These are phyloP conservation scores for Rosellinia necatrix DNA, from an alignment of 2,329 filamentous ascomycete species.

Conservation along the genomic window DNA sequence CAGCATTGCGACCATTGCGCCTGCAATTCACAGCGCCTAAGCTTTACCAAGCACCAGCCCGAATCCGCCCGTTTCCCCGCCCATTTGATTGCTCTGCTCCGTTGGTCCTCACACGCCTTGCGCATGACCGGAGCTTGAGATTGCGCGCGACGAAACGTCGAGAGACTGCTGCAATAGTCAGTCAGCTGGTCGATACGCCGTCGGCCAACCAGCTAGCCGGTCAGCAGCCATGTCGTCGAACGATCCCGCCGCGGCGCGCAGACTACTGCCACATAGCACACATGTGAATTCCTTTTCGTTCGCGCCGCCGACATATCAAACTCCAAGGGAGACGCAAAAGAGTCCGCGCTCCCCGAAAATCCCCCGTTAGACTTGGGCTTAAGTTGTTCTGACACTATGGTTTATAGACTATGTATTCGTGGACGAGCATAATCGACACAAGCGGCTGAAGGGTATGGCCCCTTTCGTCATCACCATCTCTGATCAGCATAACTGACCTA, in stretches of 20 bases:
- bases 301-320: slow-evolving; percentile 63
- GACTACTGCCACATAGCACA: slow-evolving; percentile 67
- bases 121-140: slow-evolving; percentile 23
- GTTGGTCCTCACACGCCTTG: not conserved
- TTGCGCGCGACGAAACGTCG: slow-evolving; percentile 25
- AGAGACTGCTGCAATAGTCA: slow-evolving; percentile 20
- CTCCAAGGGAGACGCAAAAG: slow-evolving; percentile 78
- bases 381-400: slow-evolving; percentile 26
- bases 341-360: slow-evolving; percentile 62
- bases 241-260: slow-evolving; percentile 63
- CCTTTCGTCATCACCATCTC: slow-evolving; percentile 4
- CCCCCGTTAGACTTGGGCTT: slow-evolving; percentile 5
- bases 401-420: slow-evolving; percentile 95
- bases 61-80: not conserved
- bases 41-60: not conserved
- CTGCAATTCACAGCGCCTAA: no score
- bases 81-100: not conserved
- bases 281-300: slow-evolving; percentile 79
- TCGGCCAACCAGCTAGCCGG: slow-evolving; percentile 36
- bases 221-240: slow-evolving; percentile 53
- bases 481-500: slow-evolving; percentile 29
- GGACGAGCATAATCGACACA: slow-evolving; percentile 97
- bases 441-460: slow-evolving; percentile 82
- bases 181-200: slow-evolving; percentile 37
- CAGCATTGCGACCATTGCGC: slow-evolving; percentile 2